A percentile compares a stretch with the other conserved stretches of the same genome.
These are phyloP conservation scores for Calonectria pseudoreteaudii DNA, from an alignment of 2,329 filamentous ascomycete genomes.

Conservation along the genomic window DNA sequence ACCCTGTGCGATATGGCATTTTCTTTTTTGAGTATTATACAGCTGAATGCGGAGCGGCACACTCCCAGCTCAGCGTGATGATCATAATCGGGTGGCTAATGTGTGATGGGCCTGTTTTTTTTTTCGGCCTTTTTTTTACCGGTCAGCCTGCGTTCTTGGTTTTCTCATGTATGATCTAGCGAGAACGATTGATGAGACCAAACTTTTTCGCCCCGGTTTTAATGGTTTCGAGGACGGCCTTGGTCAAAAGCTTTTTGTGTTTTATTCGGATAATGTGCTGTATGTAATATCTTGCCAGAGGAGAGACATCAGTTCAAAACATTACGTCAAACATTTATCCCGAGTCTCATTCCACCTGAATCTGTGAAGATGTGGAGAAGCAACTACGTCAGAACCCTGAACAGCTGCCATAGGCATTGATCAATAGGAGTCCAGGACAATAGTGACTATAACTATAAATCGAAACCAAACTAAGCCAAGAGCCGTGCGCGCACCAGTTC, in stretches of 20 bases:
- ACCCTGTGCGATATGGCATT: background rate
- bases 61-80: background rate
- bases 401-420: background rate
- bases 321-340: background rate
- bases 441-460: background rate
- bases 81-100: background rate
- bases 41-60: background rate
- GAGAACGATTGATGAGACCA: background rate
- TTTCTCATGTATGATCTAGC: background rate
- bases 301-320: background rate
- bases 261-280: background rate
- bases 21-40: background rate
- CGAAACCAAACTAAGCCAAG: background rate
- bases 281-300: background rate
- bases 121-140: too few species aligned
- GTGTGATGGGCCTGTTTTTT: background rate
- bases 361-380: background rate
- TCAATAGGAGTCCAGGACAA: too few species aligned
- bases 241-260: background rate
- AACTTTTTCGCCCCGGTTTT: background rate
- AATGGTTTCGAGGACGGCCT: background rate
- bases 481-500: background rate
- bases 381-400: background rate
- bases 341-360: background rate
- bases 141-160: background rate